These are phyloP conservation scores for Rutidosis leptorrhynchoides DNA, from an alignment of 129 eudicot genomes.

Conservation along the genomic window DNA sequence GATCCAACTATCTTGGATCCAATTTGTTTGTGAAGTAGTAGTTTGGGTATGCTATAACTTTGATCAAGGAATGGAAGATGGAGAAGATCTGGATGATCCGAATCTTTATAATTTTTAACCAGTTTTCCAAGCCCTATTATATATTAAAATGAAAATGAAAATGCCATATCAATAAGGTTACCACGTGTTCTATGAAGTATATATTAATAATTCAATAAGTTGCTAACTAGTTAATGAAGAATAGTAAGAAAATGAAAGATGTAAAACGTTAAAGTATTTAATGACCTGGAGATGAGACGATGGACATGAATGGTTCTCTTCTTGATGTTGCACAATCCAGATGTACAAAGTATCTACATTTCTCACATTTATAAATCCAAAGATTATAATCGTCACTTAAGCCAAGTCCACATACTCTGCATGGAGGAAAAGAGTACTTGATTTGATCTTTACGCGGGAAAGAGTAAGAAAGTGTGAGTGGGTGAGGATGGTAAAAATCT, in stretches of 20 bases:
- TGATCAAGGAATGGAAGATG: conserved; percentile 14
- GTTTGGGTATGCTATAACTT: not conserved
- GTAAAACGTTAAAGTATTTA: no score
- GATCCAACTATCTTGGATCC: no score
- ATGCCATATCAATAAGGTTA: no score
- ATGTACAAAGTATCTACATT: not conserved
- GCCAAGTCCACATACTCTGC: not conserved
- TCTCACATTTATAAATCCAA: no score
- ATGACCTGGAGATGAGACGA: not conserved
- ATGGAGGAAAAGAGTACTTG: not conserved
- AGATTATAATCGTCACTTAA: no score
- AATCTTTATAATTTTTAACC: not conserved
- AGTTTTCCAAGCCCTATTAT: not conserved
- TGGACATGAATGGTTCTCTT: not conserved
- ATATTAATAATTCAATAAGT: no score
- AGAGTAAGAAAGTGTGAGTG: conserved; percentile 20
- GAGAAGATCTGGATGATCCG: conserved; percentile 8
- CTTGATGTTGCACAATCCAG: conserved; percentile 5
- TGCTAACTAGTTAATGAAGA: no score
- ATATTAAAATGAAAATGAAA: no score
- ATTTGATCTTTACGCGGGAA: not conserved
- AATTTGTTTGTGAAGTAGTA: not conserved
- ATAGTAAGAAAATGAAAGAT: no score
- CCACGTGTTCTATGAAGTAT: no score
- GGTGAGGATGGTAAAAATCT: not conserved